phyloP scores from a whole-genome alignment of 202 grass and related monocot species.

The Eragrostis tef region DNA sequence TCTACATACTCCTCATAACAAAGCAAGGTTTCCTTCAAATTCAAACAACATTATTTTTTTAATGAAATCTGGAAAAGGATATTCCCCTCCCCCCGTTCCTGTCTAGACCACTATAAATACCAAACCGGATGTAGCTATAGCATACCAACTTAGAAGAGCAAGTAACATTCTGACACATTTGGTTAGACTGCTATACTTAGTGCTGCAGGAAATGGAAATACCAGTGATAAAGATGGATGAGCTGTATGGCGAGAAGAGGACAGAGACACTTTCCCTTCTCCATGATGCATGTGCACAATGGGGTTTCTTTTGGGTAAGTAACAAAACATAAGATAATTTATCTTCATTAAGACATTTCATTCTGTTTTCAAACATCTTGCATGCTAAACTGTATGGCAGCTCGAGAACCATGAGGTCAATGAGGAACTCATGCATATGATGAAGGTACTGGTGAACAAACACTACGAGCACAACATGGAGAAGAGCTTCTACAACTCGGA shows the following conservation, averaged over 20 bases:
- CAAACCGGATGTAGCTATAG: conserved; percentile 16
- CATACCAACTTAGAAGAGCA: conserved; percentile 49
- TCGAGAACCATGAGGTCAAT: conserved; percentile 62
- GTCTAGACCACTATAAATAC: conserved; percentile 53
- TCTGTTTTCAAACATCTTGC: conserved; percentile 33
- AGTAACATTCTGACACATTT: conserved; percentile 20
- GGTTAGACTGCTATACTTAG: conserved; percentile 9
- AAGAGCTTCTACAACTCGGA: conserved; percentile 57
- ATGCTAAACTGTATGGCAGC: conserved; percentile 43
- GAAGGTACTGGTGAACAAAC: conserved; percentile 57
- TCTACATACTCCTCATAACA: conserved; percentile 33
- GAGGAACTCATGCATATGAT: conserved; percentile 52
- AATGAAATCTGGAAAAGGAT: conserved; percentile 30
- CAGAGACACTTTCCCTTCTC: conserved; percentile 57
- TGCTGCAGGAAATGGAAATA: conserved; percentile 53
- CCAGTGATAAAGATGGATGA: conserved; percentile 63
- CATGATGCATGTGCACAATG: conserved; percentile 63
- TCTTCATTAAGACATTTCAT: neutral
- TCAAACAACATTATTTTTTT: conserved; percentile 19
- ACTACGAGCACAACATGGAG: conserved; percentile 57
- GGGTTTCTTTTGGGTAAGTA: conserved; percentile 76
- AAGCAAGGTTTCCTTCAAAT: conserved; percentile 49
- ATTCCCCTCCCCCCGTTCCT: conserved; percentile 37
- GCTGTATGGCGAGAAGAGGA: conserved; percentile 49
- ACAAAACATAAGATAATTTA: conserved; percentile 15